Evolutionary conservation across 345 rosid species (phyloP).

Genomic region (Triadica sebifera): DNA sequence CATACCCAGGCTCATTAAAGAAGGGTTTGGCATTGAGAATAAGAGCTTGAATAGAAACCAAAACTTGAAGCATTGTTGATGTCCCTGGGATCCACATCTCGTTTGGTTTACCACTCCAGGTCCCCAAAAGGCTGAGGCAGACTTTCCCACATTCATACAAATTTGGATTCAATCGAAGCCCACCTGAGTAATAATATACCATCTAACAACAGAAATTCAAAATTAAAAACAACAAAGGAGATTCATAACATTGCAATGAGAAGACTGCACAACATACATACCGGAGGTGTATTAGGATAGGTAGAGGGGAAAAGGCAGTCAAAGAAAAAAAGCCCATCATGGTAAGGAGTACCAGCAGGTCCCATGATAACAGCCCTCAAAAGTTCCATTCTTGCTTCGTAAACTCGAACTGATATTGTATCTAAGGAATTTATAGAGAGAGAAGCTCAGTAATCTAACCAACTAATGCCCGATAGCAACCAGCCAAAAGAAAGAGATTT

Average conservation of each 20-base stretch:
- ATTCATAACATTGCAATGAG: not conserved
- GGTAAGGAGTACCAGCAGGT: slow-evolving; percentile 63
- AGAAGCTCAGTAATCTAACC: not conserved
- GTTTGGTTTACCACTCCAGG: slow-evolving; percentile 46
- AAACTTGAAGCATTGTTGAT: slow-evolving; percentile 64
- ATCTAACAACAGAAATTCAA: slow-evolving; percentile 29
- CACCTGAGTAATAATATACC: slow-evolving; percentile 65
- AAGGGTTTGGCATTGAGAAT: slow-evolving; percentile 51
- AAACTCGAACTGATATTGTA: slow-evolving; percentile 53
- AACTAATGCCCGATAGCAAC: not conserved
- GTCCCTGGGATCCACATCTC: slow-evolving; percentile 54
- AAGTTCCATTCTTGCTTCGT: slow-evolving; percentile 54
- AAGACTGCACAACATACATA: slow-evolving; percentile 21
- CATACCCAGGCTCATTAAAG: slow-evolving; percentile 61
- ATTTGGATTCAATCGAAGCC: slow-evolving; percentile 58
- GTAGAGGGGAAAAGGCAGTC: slow-evolving; percentile 53
- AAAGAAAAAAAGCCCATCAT: slow-evolving; percentile 63
- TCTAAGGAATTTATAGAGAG: slow-evolving; percentile 26
- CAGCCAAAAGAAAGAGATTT: not conserved
- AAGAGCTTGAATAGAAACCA: slow-evolving; percentile 59
- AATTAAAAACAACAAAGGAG: slow-evolving; percentile 6
- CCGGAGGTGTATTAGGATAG: slow-evolving; percentile 54
- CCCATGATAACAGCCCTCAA: slow-evolving; percentile 56
- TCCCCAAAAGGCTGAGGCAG: slow-evolving; percentile 65
- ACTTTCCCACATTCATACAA: slow-evolving; percentile 60